These are phyloP conservation scores for Pleomassaria siparia DNA, from an alignment of 2,329 filamentous ascomycete genomes.

Conservation along the genomic window DNA sequence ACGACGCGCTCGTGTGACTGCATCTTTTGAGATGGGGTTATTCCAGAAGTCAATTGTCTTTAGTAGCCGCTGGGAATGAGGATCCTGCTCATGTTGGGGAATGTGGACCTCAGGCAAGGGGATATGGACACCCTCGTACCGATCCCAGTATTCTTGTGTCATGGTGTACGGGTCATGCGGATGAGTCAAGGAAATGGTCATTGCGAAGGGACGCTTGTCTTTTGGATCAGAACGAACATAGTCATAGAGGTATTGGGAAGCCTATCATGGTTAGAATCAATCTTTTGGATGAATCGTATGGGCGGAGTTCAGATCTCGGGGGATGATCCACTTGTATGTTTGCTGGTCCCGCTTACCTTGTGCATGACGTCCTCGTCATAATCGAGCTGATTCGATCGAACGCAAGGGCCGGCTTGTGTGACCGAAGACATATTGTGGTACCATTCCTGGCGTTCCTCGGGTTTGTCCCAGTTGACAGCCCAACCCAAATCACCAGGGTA, in stretches of 20 bases:
- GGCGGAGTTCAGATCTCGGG: no score
- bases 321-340: not conserved
- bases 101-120: conserved; percentile 77
- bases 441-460: conserved; percentile 82
- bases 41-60: conserved; percentile 87
- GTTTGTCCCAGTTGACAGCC: conserved; percentile 94
- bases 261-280: conserved; percentile 38
- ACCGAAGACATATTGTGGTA: conserved; percentile 94
- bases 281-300: not conserved
- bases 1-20: conserved; percentile 80
- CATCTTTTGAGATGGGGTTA: conserved; percentile 78
- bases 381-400: conserved; percentile 91
- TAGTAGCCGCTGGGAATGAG: conserved; percentile 83
- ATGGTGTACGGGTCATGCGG: conserved; percentile 96
- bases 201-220: conserved; percentile 72
- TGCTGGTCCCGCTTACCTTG: conserved; percentile 50
- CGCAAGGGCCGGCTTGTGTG: conserved; percentile 82
- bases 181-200: conserved; percentile 92
- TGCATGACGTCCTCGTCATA: conserved; percentile 97
- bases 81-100: conserved; percentile 77
- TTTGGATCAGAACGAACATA: conserved; percentile 77
- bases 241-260: conserved; percentile 86
- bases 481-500: conserved; percentile 94
- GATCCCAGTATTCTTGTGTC: conserved; percentile 88
- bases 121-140: conserved; percentile 88